Percentiles rank a stretch among this genome's conserved stretches.
phyloP scores from a whole-genome alignment of 768 basidiomycete species.

The Termitomyces heimii region DNA sequence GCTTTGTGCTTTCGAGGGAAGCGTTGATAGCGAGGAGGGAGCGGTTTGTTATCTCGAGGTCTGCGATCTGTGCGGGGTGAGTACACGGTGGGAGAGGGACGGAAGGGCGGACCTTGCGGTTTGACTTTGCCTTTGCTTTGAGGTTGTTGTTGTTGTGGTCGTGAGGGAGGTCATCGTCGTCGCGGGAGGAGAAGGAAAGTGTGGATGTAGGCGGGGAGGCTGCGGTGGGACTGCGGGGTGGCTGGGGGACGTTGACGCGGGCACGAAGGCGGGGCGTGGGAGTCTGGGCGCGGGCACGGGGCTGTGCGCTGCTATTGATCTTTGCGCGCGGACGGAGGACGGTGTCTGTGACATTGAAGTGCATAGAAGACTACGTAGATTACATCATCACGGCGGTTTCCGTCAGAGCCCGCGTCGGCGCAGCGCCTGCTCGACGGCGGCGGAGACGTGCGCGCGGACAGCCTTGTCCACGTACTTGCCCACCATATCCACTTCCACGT shows the following conservation, averaged over 20 bases:
- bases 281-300: conserved; percentile 9
- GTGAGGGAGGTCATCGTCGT: conserved; percentile 13
- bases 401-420: conserved; percentile 38
- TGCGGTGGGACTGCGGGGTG: conserved; percentile 46
- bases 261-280: conserved; percentile 21
- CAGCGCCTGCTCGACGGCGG: conserved; percentile 51
- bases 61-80: conserved; percentile 60
- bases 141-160: conserved; percentile 32
- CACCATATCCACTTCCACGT: conserved; percentile 94
- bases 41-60: conserved; percentile 85
- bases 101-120: conserved; percentile 58
- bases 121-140: conserved; percentile 74
- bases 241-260: conserved; percentile 61
- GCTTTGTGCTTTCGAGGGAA: conserved; percentile 73
- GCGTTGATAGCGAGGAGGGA: conserved; percentile 84
- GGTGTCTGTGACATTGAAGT: not conserved
- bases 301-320: conserved; percentile 46
- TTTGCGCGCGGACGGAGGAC: conserved; percentile 49
- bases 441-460: conserved; percentile 59
- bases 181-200: conserved; percentile 69
- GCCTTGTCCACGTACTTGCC: conserved; percentile 90
- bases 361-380: not conserved
- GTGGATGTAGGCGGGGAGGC: conserved; percentile 64
- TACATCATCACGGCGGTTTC: conserved; percentile 6
- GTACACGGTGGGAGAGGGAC: not conserved